Percentiles rank a stretch among this genome's conserved stretches.
These are phyloP conservation scores for Gossypium lobatum DNA, from an alignment of 441 rosid genomes.

Conservation along the genomic window DNA sequence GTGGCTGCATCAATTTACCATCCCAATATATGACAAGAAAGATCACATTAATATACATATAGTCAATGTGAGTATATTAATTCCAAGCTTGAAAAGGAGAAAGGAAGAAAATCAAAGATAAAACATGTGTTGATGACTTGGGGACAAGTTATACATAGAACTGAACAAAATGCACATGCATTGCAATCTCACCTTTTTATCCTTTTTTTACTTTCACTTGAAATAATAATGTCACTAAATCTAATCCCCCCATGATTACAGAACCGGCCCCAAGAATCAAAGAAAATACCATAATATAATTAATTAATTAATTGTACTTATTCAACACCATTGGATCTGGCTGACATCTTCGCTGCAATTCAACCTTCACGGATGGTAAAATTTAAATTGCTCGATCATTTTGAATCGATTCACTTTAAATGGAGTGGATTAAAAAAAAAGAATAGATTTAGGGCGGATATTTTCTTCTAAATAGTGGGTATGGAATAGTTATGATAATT, in stretches of 20 bases:
- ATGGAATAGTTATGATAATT: no score
- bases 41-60: no score
- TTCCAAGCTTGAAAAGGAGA: no score
- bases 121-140: background rate
- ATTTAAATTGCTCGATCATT: no score
- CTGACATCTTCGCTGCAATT: constrained; percentile 26
- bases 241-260: constrained; percentile 16
- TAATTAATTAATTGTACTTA: no score
- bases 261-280: background rate
- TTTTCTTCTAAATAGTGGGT: no score
- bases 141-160: background rate
- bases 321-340: constrained; percentile 5
- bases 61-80: no score
- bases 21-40: no score
- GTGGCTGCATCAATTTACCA: no score
- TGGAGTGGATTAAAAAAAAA: no score
- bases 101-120: background rate
- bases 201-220: background rate
- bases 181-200: background rate
- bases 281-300: background rate
- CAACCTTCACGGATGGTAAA: constrained; percentile 11
- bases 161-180: background rate
- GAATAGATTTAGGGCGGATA: no score
- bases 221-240: background rate
- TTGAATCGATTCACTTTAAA: no score